Percentiles rank a stretch among this genome's conserved stretches.
Conservation (phyloP, 495 filamentous ascomycete species). For the Xylaria bambusicola region DNA sequence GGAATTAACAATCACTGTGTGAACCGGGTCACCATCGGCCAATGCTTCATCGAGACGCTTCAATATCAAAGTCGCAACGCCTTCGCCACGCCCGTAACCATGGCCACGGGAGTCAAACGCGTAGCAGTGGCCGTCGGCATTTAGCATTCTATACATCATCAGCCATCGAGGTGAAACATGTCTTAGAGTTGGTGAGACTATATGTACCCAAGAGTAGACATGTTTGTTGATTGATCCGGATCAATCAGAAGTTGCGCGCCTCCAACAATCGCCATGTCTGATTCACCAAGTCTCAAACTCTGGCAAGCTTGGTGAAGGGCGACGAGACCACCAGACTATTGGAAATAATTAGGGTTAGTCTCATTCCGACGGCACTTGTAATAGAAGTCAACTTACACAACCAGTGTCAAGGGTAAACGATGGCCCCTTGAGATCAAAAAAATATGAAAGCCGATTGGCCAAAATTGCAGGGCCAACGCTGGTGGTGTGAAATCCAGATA, state of each 20-base stretch:
- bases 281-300: conserved; percentile 44
- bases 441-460: conserved; percentile 50
- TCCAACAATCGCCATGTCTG: conserved; percentile 25
- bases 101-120: conserved; percentile 39
- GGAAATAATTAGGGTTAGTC: not conserved
- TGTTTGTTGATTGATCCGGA: conserved; percentile 20
- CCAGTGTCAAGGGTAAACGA: conserved; percentile 53
- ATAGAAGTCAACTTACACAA: conserved; percentile 54
- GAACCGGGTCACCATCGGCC: conserved; percentile 54
- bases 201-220: conserved; percentile 16
- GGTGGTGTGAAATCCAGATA: conserved; percentile 21
- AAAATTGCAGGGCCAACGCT: conserved; percentile 45
- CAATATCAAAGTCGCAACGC: conserved; percentile 40
- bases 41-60: conserved; percentile 56
- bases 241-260: conserved; percentile 23
- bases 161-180: not conserved
- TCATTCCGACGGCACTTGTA: not conserved
- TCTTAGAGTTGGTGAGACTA: not conserved
- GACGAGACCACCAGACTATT: conserved; percentile 31
- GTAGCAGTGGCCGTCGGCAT: conserved; percentile 35
- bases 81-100: conserved; percentile 46
- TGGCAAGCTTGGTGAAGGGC: conserved; percentile 54
- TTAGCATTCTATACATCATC: conserved; percentile 25
- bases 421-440: conserved; percentile 48
- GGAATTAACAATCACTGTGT: conserved; percentile 53